Evolutionary conservation across 352 stramenopile species (phyloP), one percentile per base, ranked within the genome.

Genomic region (Phytophthora constricta): DNA sequence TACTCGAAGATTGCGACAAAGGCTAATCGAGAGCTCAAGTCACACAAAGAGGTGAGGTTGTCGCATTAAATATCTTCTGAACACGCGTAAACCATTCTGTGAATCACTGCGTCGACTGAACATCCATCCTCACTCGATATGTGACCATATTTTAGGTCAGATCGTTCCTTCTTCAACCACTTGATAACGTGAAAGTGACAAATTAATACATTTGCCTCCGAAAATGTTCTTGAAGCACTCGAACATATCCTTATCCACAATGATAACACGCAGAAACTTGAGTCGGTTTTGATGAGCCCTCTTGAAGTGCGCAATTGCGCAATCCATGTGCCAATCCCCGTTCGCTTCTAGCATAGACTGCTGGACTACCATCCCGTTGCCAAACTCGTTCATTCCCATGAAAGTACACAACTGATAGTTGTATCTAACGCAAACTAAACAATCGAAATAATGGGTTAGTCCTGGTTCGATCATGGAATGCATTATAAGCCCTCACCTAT

Each of bases 121-220:
- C 0, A 47, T 31, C 5, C 31, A 37, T 37, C 31, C 5, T 37
- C 31, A 13, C 25, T n/a, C 0, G 63, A 67, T 7, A 76, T 47
- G 16, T 62, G 69, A 0, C 63, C 58, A 23, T 56, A 65, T 16
- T 65, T 42, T 14, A 41, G 28, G 47, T 68, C 65, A 0, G 43
- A 28, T 2, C 25, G 60, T 26, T 11, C 22, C 2, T 49, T 1
- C 19, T 59, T 65, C 4, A 65, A 7, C 5, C 55, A 68, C 27
- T 73, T 65, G 33, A 68, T 53, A 1, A 68, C 58, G 20, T 73
- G 65, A 51, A 73, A 73, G 1, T 47, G 5, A 48, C 58, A 73
- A 13, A 73, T 46, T 2, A 68, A 28, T 2, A 73, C 17, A 2
- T 48, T 47, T n/a, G 58, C 65, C 1, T 55, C 1, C 0, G 53